These are phyloP conservation scores for Aechmea fasciata DNA, from an alignment of 176 grass and related monocot genomes.

Conservation along the genomic window DNA sequence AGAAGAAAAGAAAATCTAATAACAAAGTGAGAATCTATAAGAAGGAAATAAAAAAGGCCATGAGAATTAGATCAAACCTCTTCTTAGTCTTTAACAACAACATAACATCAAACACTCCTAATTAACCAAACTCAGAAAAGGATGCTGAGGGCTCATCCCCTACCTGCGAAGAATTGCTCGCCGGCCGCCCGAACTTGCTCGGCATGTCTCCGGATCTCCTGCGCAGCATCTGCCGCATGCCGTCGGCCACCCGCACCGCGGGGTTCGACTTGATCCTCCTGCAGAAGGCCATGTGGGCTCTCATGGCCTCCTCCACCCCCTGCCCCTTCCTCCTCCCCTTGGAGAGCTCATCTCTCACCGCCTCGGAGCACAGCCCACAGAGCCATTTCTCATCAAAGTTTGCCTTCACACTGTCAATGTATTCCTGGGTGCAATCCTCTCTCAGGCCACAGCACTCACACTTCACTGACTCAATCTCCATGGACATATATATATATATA, in stretches of 20 bases:
- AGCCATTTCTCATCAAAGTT: slow-evolving; percentile 79
- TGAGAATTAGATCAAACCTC: no score
- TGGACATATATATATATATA: slow-evolving; percentile 8
- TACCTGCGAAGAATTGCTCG: no score
- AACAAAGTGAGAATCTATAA: neutral
- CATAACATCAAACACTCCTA: no score
- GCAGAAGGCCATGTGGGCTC: slow-evolving; percentile 87
- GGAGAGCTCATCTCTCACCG: slow-evolving; percentile 60
- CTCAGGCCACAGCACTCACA: slow-evolving; percentile 80
- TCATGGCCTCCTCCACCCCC: slow-evolving; percentile 67
- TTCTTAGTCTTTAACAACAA: no score
- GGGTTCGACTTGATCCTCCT: slow-evolving; percentile 60
- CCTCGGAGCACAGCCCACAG: slow-evolving; percentile 88
- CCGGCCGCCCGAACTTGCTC: neutral
- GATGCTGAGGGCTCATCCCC: no score
- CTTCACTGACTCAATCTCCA: slow-evolving; percentile 83
- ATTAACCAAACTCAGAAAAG: no score
- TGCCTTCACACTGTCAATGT: slow-evolving; percentile 70
- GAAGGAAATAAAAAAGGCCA: neutral
- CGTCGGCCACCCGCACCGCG: slow-evolving; percentile 55
- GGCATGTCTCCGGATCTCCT: slow-evolving; percentile 51
- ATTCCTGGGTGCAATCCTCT: slow-evolving; percentile 86
- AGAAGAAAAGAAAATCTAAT: neutral
- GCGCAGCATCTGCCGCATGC: slow-evolving; percentile 76
- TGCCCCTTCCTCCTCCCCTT: slow-evolving; percentile 40